Base-by-base conservation (phyloP, 2,329 filamentous ascomycete genomes). In the Ophiobolus disseminans region DNA sequence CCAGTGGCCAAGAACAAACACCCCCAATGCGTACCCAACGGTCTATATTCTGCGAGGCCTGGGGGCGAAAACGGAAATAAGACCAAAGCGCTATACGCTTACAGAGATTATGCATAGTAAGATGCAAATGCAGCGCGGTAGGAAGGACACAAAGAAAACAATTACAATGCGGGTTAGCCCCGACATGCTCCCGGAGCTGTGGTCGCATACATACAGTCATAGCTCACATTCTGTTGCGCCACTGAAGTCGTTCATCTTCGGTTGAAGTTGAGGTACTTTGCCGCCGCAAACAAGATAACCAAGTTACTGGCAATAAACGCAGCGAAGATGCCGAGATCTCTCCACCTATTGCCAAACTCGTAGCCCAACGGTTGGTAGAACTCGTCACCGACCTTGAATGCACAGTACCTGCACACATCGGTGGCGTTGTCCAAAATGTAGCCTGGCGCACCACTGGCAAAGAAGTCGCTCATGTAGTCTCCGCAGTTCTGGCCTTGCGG, bases 251-350 rank as follows among this genome's bases (percentile, higher is more conserved):
- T 37, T 66, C 50, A 71, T 37, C 68, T 58, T 14, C 65, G 58
- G 57, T 79, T 79, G 59, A 77, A 79, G 62, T 79, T 79, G 53
- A 79, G 62, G 55, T 71, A 79, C 41, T 73, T 78, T 68, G 81
- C 79, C 30, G 79, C 82, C 43, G 86, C 48, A 60, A 86, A 85
- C 51, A 87, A 62, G 39, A 86, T 74, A 16, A 89, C 81, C 63
- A 94, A 66, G 70, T 95, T 96, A 66, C 86, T 91, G 11, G 75
- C 89, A 43, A 95, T 81, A 65, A 91, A 96, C 1, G 86, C 87
- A 23, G 82, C 60, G 59, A 87, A 87, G 53, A 96, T 95, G 1
- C 90, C 91, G 47, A 94, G 55, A 60, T 96, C 90, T 45, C 91
- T 82, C 91, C 91, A 96, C 13, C 91, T 78, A 56, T 89, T 74